phyloP scores from a whole-genome alignment of 2,329 filamentous ascomycete species.

The Colletotrichum destructivum region DNA sequence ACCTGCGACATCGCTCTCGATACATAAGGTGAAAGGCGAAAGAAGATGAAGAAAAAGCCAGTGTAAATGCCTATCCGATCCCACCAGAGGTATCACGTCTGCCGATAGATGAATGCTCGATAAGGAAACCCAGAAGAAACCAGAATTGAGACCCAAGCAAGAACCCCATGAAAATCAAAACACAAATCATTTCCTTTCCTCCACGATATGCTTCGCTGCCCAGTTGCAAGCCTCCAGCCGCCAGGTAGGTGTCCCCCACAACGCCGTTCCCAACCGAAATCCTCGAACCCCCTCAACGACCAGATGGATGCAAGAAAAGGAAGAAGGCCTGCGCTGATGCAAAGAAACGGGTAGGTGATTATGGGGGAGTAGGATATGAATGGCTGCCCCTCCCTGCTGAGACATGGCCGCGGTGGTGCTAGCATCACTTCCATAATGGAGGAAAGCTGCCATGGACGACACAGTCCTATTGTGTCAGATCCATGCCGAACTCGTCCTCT shows the following conservation, averaged over 20 bases:
- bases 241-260: slow-evolving; percentile 2
- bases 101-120: slow-evolving; percentile 43
- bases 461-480: slow-evolving; percentile 65
- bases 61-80: slow-evolving; percentile 42
- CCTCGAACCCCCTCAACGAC: slow-evolving; percentile 10
- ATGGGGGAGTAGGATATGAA: background rate
- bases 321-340: slow-evolving; percentile 18
- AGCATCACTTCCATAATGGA: background rate
- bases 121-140: slow-evolving; percentile 40
- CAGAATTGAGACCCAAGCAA: slow-evolving; percentile 23
- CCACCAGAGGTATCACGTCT: slow-evolving; percentile 43
- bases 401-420: background rate
- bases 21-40: background rate
- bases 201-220: background rate
- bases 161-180: slow-evolving; percentile 2
- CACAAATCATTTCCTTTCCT: background rate
- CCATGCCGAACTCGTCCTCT: slow-evolving; percentile 94
- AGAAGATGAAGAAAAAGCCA: slow-evolving; percentile 19
- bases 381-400: background rate
- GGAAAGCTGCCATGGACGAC: background rate
- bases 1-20: slow-evolving; percentile 17
- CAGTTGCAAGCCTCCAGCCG: background rate
- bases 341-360: background rate
- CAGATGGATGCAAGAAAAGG: slow-evolving; percentile 20
- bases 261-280: slow-evolving; percentile 27